phyloP scores from a whole-genome alignment of 352 stramenopile species.

The Discostella stelligera region DNA sequence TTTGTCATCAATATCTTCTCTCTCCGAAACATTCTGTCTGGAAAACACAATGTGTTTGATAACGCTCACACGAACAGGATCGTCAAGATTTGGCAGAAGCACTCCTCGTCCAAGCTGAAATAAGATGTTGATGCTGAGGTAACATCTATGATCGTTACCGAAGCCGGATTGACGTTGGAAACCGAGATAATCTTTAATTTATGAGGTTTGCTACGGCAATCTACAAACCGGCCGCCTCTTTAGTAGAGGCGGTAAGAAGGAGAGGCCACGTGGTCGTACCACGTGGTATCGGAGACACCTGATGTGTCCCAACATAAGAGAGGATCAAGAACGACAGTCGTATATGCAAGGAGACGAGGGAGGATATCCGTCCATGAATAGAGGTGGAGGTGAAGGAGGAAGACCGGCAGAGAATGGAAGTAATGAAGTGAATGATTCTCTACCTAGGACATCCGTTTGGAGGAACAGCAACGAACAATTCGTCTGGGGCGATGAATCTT shows the following conservation, averaged over 20 bases:
- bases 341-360: background rate
- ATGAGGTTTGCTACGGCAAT: too few species aligned
- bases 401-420: background rate
- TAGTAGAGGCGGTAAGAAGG: too few species aligned
- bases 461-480: conserved; percentile 4
- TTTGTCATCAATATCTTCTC: too few species aligned
- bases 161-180: too few species aligned
- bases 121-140: too few species aligned
- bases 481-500: background rate
- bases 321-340: background rate
- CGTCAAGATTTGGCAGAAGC: conserved; percentile 6
- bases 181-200: too few species aligned
- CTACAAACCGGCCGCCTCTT: too few species aligned
- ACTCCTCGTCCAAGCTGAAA: conserved; percentile 8
- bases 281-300: too few species aligned
- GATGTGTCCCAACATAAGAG: too few species aligned
- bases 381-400: background rate
- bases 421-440: background rate
- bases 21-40: too few species aligned
- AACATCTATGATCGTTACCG: too few species aligned
- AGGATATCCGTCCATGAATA: background rate
- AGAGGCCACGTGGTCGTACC: too few species aligned
- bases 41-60: background rate
- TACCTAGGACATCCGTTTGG: conserved; percentile 3
- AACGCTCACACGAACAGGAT: background rate